These are phyloP conservation scores for Monosporascus sp. DNA, from an alignment of 2,329 filamentous ascomycete genomes.

Conservation along the genomic window DNA sequence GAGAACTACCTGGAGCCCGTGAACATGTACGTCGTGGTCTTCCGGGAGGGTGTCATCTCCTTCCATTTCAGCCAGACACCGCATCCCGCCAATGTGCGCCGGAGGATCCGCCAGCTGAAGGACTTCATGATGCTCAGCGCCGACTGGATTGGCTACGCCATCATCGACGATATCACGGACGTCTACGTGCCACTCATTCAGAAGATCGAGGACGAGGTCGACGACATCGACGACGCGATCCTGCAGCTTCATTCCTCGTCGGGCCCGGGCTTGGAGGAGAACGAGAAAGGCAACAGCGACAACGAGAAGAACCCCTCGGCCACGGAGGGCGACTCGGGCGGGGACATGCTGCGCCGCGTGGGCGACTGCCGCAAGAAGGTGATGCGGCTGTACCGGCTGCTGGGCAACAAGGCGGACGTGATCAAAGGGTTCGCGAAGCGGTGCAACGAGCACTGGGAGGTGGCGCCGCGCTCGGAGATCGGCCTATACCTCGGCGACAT, in stretches of 20 bases:
- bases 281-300: slow-evolving; percentile 28
- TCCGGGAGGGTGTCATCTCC: slow-evolving; percentile 88
- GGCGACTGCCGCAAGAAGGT: slow-evolving; percentile 96
- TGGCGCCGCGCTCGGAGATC: slow-evolving; percentile 91
- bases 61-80: slow-evolving; percentile 98
- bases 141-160: slow-evolving; percentile 97
- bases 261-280: slow-evolving; percentile 33
- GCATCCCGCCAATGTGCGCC: slow-evolving; percentile 90
- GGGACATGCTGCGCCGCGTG: slow-evolving; percentile 86
- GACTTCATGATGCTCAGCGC: slow-evolving; percentile 91
- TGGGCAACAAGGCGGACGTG: slow-evolving; percentile 97
- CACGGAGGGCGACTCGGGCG: slow-evolving; percentile 43
- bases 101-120: slow-evolving; percentile 85
- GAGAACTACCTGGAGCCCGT: slow-evolving; percentile 91
- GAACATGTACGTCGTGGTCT: slow-evolving; percentile 96
- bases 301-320: slow-evolving; percentile 42
- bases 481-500: slow-evolving; percentile 97
- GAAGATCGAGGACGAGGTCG: slow-evolving; percentile 90
- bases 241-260: slow-evolving; percentile 67
- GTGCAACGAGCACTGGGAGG: slow-evolving; percentile 97
- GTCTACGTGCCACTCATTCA: slow-evolving; percentile 91
- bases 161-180: slow-evolving; percentile 98
- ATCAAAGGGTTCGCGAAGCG: slow-evolving; percentile 99
- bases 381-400: slow-evolving; percentile 86
- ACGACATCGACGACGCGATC: slow-evolving; percentile 92